Evolutionary conservation across 2,329 filamentous ascomycete genomes (phyloP).

Genomic region (Chaetomium globosum): DNA sequence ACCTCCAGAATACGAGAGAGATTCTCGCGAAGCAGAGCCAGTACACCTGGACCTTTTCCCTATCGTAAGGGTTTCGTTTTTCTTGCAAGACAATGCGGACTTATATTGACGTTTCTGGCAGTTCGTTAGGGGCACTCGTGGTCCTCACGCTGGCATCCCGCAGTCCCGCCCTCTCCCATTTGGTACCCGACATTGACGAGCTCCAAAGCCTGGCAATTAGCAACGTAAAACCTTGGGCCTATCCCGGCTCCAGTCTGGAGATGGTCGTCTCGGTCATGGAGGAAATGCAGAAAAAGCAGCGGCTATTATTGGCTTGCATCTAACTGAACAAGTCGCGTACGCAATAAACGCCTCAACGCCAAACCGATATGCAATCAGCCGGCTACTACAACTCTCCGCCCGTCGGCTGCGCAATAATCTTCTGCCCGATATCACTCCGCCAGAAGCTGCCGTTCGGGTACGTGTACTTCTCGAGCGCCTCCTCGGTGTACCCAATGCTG

Average conservation of each 20-base stretch:
- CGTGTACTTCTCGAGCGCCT: conserved; percentile 23
- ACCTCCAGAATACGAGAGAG: conserved; percentile 13
- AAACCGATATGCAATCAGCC: neutral
- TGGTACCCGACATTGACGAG: conserved; percentile 17
- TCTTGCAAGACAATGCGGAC: neutral
- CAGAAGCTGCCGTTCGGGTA: conserved; percentile 20
- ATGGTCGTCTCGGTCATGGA: conserved; percentile 20
- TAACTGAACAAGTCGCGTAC: neutral
- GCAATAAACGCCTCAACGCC: conserved; percentile 1
- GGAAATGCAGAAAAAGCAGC: conserved; percentile 20
- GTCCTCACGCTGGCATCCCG: conserved; percentile 17
- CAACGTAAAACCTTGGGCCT: conserved; percentile 19
- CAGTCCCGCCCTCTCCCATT: conserved; percentile 5
- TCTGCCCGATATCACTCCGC: conserved; percentile 14
- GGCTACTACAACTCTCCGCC: conserved; percentile 14
- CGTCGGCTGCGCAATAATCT: conserved; percentile 23
- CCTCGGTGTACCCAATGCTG: conserved; percentile 19
- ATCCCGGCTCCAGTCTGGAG: conserved; percentile 17
- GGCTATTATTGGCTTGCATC: conserved; percentile 12
- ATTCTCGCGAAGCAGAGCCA: conserved; percentile 18
- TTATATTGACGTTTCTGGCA: neutral
- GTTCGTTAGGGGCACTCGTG: conserved; percentile 17
- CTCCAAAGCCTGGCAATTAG: conserved; percentile 16
- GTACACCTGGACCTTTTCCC: conserved; percentile 21
- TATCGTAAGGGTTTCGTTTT: conserved; percentile 2